Conservation (phyloP, 768 basidiomycete species). For the Tulasnella sp. region DNA sequence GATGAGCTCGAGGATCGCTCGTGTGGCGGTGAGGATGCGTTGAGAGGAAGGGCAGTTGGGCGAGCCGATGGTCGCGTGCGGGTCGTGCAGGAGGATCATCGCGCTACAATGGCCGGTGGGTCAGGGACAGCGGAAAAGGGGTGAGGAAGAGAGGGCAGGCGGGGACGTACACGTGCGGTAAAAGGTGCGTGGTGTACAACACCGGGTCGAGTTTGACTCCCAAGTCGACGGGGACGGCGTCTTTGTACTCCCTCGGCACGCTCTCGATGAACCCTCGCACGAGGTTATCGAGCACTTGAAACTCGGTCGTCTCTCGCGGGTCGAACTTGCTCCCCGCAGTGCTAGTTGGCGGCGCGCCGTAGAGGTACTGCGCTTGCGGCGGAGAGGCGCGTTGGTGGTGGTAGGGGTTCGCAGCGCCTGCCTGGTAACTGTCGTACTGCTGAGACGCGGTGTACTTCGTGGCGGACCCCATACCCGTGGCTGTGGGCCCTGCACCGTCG, state of each 20-base stretch:
- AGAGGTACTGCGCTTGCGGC: not conserved
- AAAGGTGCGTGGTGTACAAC: conserved; percentile 33
- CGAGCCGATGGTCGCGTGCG: conserved; percentile 12
- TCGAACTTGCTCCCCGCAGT: conserved; percentile 25
- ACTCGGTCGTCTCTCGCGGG: conserved; percentile 48
- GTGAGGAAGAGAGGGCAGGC: not conserved
- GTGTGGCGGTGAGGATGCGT: conserved; percentile 3
- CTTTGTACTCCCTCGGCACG: conserved; percentile 43
- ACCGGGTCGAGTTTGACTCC: conserved; percentile 37
- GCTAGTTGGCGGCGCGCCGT: not conserved
- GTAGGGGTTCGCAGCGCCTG: not conserved
- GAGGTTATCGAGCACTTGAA: conserved; percentile 48
- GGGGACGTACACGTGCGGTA: conserved; percentile 19
- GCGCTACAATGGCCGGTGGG: not conserved
- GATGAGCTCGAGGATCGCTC: conserved; percentile 1
- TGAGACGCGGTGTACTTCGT: not conserved
- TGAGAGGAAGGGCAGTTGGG: not conserved
- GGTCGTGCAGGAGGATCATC: conserved; percentile 12
- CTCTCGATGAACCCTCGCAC: conserved; percentile 45
- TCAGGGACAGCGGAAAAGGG: not conserved
- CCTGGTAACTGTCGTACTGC: not conserved
- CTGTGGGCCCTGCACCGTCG: not conserved
- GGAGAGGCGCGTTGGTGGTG: not conserved
- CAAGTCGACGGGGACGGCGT: conserved; percentile 35
- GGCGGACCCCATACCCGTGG: not conserved